Percentiles rank a stretch among this genome's conserved stretches.
Conservation (phyloP, 2,329 filamentous ascomycete species). For the Penicillium capsulatum region DNA sequence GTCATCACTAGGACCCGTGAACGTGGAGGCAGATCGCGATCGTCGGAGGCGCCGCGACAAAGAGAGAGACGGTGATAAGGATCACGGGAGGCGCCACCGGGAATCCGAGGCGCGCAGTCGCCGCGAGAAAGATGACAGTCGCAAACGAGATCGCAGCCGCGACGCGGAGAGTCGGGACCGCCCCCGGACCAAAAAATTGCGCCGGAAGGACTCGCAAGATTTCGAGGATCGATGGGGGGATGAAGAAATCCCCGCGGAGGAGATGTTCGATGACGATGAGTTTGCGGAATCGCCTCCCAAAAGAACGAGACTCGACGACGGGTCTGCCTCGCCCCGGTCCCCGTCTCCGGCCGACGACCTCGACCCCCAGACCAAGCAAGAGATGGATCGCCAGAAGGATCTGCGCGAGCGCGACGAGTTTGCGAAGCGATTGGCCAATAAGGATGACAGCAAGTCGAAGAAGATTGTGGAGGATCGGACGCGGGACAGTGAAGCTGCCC, state of each 20-base stretch:
- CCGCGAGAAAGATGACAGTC: conserved; percentile 33
- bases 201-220: conserved; percentile 50
- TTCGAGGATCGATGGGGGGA: conserved; percentile 80
- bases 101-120: conserved; percentile 18
- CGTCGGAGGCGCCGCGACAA: conserved; percentile 24
- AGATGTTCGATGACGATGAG: conserved; percentile 46
- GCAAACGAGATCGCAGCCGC: conserved; percentile 39
- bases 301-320: conserved; percentile 62
- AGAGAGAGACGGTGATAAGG: conserved; percentile 22
- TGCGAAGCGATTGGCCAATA: conserved; percentile 67
- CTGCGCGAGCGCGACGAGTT: conserved; percentile 74
- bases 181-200: conserved; percentile 49
- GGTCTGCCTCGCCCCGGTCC: conserved; percentile 33
- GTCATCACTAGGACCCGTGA: conserved; percentile 28
- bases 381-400: conserved; percentile 61
- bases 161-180: conserved; percentile 39
- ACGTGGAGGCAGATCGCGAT: conserved; percentile 38
- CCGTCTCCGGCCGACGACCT: conserved; percentile 45
- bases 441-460: conserved; percentile 66
- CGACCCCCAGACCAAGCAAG: conserved; percentile 57
- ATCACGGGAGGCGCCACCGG: conserved; percentile 20
- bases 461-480: conserved; percentile 61
- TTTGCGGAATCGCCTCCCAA: conserved; percentile 68
- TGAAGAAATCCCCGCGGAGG: conserved; percentile 53
- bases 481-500: conserved; percentile 55